Evolutionary conservation across 2,329 filamentous ascomycete genomes (phyloP).

Genomic region (Paraphoma sp.): DNA sequence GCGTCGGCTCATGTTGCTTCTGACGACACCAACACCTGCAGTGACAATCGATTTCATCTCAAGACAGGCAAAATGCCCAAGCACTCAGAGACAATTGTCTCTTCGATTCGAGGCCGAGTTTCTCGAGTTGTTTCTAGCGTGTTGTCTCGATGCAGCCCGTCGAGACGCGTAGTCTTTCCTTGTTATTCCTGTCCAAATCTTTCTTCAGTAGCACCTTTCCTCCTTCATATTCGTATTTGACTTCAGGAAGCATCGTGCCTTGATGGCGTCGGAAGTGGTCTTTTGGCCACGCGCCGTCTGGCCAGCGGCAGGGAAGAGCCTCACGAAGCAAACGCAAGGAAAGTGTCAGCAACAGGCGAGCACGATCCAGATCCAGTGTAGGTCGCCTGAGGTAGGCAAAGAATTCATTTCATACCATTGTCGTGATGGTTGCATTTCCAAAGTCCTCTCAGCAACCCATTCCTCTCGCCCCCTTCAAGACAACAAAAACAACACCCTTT

Average conservation of each 20-base stretch:
- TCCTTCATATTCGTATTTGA: neutral
- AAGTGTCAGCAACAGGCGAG: neutral
- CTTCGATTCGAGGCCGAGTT: too few relatives aligned
- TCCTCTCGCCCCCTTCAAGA: conserved; percentile 16
- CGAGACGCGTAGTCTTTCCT: too few relatives aligned
- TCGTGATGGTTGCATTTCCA: conserved; percentile 5
- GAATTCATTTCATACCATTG: neutral
- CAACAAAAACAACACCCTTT: conserved; percentile 6
- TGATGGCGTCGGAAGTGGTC: conserved; percentile 1
- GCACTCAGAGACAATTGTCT: too few relatives aligned
- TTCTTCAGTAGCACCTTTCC: neutral
- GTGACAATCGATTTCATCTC: too few relatives aligned
- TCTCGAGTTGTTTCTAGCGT: too few relatives aligned
- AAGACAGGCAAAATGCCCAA: too few relatives aligned
- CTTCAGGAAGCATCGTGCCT: neutral
- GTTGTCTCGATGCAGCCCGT: too few relatives aligned
- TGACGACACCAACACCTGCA: neutral
- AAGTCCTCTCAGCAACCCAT: conserved; percentile 14
- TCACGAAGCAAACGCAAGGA: conserved; percentile 6
- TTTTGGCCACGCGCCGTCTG: conserved; percentile 3
- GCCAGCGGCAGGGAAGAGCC: neutral
- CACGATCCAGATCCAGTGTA: conserved; percentile 2
- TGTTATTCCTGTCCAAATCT: too few relatives aligned
- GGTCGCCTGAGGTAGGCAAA: neutral
- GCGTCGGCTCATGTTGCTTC: neutral